Conservation (phyloP, 1,284 basidiomycete species). For the Retiboletus fuscus region DNA sequence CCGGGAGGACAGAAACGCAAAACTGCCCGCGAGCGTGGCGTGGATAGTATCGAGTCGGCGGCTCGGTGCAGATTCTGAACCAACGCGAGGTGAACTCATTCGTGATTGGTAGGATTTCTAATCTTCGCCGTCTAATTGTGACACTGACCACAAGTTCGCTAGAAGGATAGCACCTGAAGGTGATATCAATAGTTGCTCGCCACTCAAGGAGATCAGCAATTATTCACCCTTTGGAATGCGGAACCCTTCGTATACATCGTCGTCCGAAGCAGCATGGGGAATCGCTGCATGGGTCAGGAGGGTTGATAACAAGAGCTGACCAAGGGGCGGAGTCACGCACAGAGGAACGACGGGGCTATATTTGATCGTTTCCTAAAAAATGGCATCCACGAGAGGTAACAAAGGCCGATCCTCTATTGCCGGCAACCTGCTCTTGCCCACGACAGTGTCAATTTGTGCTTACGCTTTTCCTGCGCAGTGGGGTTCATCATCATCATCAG, state of each 20-base stretch:
- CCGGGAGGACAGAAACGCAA: no score
- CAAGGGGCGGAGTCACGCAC: slow-evolving; percentile 5
- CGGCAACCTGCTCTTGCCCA: slow-evolving; percentile 28
- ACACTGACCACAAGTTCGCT: slow-evolving; percentile 19
- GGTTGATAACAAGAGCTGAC: not conserved
- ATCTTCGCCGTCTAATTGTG: no score
- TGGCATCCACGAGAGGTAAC: slow-evolving; percentile 49
- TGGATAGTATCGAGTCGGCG: no score
- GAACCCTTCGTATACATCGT: no score
- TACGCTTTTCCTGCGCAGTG: slow-evolving; percentile 43
- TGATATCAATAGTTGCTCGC: not conserved
- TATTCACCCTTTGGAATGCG: no score
- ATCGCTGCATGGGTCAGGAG: slow-evolving; percentile 10
- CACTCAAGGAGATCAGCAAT: not conserved
- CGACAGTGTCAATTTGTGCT: slow-evolving; percentile 48
- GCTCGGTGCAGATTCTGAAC: no score
- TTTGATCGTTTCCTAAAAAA: slow-evolving; percentile 44
- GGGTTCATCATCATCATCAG: slow-evolving; percentile 51
- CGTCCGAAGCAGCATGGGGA: slow-evolving; percentile 26
- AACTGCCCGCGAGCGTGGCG: no score
- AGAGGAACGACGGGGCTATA: slow-evolving; percentile 22
- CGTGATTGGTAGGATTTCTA: no score
- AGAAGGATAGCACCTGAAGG: slow-evolving; percentile 15
- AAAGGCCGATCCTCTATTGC: slow-evolving; percentile 40
- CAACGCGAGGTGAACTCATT: no score